phyloP scores from a whole-genome alignment of 2,329 filamentous ascomycete genomes.

The Colletotrichum cuscutae region DNA sequence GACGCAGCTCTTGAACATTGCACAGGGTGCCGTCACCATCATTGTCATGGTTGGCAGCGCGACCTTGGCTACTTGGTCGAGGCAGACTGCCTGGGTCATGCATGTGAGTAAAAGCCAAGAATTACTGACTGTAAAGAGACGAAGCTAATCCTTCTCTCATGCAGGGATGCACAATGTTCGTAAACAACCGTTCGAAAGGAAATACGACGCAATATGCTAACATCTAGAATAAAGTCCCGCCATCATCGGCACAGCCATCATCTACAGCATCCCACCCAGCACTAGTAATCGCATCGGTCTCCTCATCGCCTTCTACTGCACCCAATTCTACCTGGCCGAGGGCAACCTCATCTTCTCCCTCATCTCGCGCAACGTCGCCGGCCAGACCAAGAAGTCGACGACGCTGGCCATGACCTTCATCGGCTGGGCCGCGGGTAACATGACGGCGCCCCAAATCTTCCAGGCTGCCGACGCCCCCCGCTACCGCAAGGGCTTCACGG shows the following conservation, averaged over 20 bases:
- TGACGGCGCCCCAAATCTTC: conserved; percentile 74
- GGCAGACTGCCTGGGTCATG: conserved; percentile 60
- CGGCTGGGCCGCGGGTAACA: conserved; percentile 60
- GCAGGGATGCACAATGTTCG: conserved; percentile 13
- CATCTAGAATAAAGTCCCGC: background rate
- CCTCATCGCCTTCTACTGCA: conserved; percentile 54
- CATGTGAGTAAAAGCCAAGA: conserved; percentile 1
- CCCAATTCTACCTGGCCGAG: conserved; percentile 53
- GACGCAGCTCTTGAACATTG: conserved; percentile 60
- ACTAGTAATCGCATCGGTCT: conserved; percentile 47
- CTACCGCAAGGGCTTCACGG: conserved; percentile 55
- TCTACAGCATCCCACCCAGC: conserved; percentile 47
- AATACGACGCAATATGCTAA: background rate
- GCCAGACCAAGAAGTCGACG: conserved; percentile 74
- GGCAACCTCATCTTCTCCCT: conserved; percentile 69
- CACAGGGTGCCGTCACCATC: conserved; percentile 60
- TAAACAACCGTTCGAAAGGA: no score
- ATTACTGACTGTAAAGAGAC: conserved; percentile 66
- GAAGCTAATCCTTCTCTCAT: conserved; percentile 74
- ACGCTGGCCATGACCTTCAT: conserved; percentile 58
- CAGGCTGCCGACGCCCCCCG: conserved; percentile 64
- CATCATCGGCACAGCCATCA: conserved; percentile 50
- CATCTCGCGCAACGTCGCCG: conserved; percentile 76
- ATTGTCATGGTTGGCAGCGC: conserved; percentile 44
- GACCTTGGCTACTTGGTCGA: conserved; percentile 63